Percentiles rank a stretch among this genome's conserved stretches.
These are phyloP conservation scores for Saccharomyces hybrid DNA, from an alignment of 1,139 yeast genomes.

Conservation along the genomic window DNA sequence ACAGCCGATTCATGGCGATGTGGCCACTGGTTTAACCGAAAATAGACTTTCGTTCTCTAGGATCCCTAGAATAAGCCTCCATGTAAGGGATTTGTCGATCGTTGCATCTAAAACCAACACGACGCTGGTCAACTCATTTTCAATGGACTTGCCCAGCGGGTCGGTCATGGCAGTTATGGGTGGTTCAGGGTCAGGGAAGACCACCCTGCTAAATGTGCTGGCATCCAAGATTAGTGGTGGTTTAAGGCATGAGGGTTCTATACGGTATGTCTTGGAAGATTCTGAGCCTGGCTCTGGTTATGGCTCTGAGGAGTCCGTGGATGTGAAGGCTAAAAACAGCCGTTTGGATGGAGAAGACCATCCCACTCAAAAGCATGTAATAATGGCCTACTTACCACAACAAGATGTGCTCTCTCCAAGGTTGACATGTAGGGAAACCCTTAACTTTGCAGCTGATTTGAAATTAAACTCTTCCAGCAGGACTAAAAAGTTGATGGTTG, in stretches of 20 bases:
- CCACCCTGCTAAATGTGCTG: constrained; percentile 65
- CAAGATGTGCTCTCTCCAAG: constrained; percentile 68
- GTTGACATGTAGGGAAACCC: constrained; percentile 62
- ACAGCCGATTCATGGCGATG: neutral
- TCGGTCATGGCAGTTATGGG: constrained; percentile 30
- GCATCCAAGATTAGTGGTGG: constrained; percentile 48
- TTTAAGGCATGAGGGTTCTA: constrained; percentile 36
- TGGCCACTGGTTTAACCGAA: constrained; percentile 15
- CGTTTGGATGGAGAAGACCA: neutral
- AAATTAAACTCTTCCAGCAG: constrained; percentile 41
- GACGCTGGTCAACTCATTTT: constrained; percentile 19
- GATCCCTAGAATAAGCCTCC: constrained; percentile 18
- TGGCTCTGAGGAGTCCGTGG: no score
- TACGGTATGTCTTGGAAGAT: constrained; percentile 19
- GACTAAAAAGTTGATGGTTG: constrained; percentile 45
- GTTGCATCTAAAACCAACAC: constrained; percentile 19
- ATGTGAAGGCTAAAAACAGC: neutral
- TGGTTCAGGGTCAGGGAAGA: constrained; percentile 72
- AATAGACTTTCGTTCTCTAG: constrained; percentile 21
- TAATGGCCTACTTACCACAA: constrained; percentile 63
- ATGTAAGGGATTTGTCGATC: constrained; percentile 23
- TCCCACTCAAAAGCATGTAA: constrained; percentile 8
- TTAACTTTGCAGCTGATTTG: constrained; percentile 62
- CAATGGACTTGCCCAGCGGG: constrained; percentile 24
- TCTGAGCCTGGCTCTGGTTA: neutral